Evolutionary conservation across 1,284 basidiomycete genomes (phyloP).

Genomic region (Cryptococcus sp.): DNA sequence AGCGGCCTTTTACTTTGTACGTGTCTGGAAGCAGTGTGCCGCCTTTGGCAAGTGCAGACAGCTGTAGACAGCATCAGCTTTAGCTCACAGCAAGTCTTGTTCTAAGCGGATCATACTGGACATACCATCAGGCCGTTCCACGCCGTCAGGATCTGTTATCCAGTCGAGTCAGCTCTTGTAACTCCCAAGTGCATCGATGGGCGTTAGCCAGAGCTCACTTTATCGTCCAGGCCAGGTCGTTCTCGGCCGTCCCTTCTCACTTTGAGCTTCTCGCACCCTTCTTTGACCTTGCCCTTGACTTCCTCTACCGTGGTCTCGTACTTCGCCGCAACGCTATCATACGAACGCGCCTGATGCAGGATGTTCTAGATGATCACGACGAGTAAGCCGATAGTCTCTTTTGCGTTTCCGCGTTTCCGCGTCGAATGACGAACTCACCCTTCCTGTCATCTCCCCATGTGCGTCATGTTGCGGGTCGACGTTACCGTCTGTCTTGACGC

Average conservation of each 20-base stretch:
- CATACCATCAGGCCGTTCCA: constrained; percentile 59
- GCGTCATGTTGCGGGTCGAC: constrained; percentile 54
- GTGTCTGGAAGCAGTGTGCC: constrained; percentile 18
- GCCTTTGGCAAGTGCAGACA: constrained; percentile 35
- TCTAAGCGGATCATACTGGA: neutral
- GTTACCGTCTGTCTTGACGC: constrained; percentile 53
- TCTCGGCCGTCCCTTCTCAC: constrained; percentile 53
- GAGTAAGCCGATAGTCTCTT: neutral
- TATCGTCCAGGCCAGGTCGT: constrained; percentile 57
- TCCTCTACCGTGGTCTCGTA: constrained; percentile 33
- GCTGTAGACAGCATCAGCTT: constrained; percentile 12
- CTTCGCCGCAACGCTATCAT: constrained; percentile 20
- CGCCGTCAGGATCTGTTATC: constrained; percentile 48
- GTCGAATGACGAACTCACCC: constrained; percentile 21
- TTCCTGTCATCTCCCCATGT: constrained; percentile 54
- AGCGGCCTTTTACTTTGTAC: constrained; percentile 23
- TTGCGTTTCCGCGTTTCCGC: neutral
- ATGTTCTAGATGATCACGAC: constrained; percentile 32
- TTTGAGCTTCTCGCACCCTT: constrained; percentile 39
- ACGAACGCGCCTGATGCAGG: constrained; percentile 29
- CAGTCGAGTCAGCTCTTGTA: neutral
- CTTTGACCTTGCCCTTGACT: constrained; percentile 29
- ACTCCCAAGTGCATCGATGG: neutral
- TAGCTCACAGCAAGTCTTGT: neutral
- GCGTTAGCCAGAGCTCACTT: constrained; percentile 24